Evolutionary conservation across 108 stramenopile genomes (phyloP).

Genomic region (Nitzschia putrida): DNA sequence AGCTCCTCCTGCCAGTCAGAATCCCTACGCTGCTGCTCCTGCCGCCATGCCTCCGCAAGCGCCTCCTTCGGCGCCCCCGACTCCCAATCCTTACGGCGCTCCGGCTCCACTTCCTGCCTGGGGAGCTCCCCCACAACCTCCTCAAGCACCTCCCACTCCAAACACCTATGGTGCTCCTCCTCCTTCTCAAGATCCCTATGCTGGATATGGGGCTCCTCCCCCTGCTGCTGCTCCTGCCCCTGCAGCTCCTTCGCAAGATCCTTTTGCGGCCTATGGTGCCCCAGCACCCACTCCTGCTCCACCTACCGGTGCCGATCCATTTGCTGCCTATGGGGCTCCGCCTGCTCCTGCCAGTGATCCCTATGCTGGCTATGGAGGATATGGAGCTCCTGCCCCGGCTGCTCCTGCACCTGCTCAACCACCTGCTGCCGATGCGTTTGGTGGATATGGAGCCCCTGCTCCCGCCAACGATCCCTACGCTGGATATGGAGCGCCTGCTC

Average conservation of each 20-base stretch:
- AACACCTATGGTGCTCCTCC: constrained; percentile 32
- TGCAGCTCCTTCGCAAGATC: background rate
- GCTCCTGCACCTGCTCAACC: background rate
- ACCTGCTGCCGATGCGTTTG: constrained; percentile 17
- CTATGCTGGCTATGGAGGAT: constrained; percentile 27
- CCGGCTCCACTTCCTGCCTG: constrained; percentile 10
- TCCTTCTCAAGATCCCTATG: constrained; percentile 23
- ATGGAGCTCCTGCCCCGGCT: constrained; percentile 29
- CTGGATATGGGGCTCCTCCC: constrained; percentile 30
- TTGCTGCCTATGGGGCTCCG: constrained; percentile 19
- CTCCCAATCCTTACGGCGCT: constrained; percentile 35
- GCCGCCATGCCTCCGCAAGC: constrained; percentile 20
- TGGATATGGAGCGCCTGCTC: constrained; percentile 22
- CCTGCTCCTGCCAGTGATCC: constrained; percentile 32
- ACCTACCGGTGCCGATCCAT: constrained; percentile 12
- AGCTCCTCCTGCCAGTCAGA: constrained; percentile 23
- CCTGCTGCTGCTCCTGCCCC: constrained; percentile 9
- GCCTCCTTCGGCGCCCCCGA: constrained; percentile 24
- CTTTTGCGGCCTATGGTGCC: constrained; percentile 27
- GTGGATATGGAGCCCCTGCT: constrained; percentile 1
- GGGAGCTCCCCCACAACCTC: background rate
- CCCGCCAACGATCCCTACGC: constrained; percentile 32
- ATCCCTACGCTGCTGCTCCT: constrained; percentile 36
- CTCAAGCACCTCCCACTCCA: constrained; percentile 6
- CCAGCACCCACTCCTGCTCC: constrained; percentile 15